phyloP scores from a whole-genome alignment of 495 filamentous ascomycete genomes.

The Cudoniella acicularis region DNA sequence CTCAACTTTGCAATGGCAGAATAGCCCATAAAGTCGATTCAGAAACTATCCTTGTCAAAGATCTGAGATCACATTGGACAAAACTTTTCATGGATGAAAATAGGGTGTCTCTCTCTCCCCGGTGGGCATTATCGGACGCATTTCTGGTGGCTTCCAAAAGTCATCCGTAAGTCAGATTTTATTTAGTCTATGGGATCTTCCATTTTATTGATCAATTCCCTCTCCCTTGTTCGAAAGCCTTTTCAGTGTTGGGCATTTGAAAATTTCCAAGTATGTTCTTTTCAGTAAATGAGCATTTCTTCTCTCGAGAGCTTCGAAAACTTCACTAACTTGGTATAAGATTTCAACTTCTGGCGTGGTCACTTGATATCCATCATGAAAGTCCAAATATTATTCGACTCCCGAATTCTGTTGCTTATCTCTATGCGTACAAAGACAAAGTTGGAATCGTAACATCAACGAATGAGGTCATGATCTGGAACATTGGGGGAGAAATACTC shows the following conservation, averaged over 20 bases:
- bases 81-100: slow-evolving; percentile 5
- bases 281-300: no score
- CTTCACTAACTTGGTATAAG: no score
- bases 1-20: slow-evolving; percentile 17
- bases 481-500: slow-evolving; percentile 10
- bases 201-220: no score
- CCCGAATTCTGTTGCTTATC: background rate
- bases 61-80: background rate
- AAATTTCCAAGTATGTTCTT: no score
- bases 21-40: slow-evolving; percentile 9
- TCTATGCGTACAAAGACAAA: slow-evolving; percentile 4
- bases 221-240: no score
- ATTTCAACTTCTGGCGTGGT: no score
- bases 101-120: background rate
- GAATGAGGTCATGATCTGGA: slow-evolving; percentile 18
- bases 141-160: slow-evolving; percentile 8
- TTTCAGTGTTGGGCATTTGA: no score
- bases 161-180: slow-evolving; percentile 8
- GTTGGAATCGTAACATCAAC: slow-evolving; percentile 14
- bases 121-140: slow-evolving; percentile 19
- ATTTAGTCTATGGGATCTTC: no score
- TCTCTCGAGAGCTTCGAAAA: no score
- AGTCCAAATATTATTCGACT: slow-evolving; percentile 13
- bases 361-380: no score
- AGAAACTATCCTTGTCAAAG: slow-evolving; percentile 4